A percentile compares a stretch with the other conserved stretches of the same genome.
These are phyloP conservation scores for Xerophyta viscosa DNA, from an alignment of 106 monocot genomes.

Conservation along the genomic window DNA sequence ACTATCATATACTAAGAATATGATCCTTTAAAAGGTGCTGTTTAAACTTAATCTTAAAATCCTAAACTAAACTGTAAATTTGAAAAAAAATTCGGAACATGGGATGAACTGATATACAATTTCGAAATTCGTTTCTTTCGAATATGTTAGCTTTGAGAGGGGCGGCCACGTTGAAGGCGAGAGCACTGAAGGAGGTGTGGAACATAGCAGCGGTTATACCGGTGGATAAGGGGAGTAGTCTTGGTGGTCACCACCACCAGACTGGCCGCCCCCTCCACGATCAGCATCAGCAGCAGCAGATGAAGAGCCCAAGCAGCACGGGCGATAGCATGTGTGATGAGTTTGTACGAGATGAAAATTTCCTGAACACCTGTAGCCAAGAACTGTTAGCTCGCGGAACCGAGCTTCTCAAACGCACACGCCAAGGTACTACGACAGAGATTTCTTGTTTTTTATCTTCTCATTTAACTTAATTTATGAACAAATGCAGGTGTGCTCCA, in stretches of 20 bases:
- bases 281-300: conserved; percentile 7
- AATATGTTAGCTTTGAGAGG: conserved; percentile 94
- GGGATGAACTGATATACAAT: too few relatives aligned
- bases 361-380: conserved; percentile 64
- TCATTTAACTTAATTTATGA: too few relatives aligned
- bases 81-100: too few relatives aligned
- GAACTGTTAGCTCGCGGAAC: conserved; percentile 73
- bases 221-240: conserved; percentile 65
- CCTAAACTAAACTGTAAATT: too few relatives aligned
- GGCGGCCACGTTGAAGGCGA: conserved; percentile 79
- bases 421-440: conserved; percentile 71
- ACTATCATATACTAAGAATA: too few relatives aligned
- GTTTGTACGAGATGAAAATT: conserved; percentile 32
- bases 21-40: too few relatives aligned
- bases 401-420: conserved; percentile 85
- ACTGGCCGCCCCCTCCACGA: too few relatives aligned
- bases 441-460: too few relatives aligned
- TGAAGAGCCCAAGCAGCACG: conserved; percentile 17
- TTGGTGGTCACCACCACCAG: too few relatives aligned
- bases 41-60: too few relatives aligned
- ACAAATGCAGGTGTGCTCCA: conserved; percentile 89
- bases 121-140: too few relatives aligned
- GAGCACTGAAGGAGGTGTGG: conserved; percentile 94
- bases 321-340: conserved; percentile 35
- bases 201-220: conserved; percentile 92